Evolutionary conservation across 2,329 filamentous ascomycete genomes (phyloP), one percentile per base, ranked within the genome.

Genomic region (Hypomyces rosellus): DNA sequence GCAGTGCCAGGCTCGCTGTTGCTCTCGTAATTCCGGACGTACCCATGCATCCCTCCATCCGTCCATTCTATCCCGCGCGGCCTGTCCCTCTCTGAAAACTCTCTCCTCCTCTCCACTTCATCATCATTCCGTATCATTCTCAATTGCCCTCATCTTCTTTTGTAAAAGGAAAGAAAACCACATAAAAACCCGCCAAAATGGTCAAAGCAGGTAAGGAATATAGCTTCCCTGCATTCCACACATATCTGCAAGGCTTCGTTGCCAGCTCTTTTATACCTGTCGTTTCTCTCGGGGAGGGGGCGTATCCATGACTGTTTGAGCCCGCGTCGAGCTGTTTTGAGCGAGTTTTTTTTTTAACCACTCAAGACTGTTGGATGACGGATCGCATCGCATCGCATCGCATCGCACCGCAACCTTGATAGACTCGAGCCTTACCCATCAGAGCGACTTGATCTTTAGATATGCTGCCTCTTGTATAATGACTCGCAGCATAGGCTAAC

Each of bases 171-270:
- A 54, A 20, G 5, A 20, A 46, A 45, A 52, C 34, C 34, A 41
- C 25, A 66, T 63, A 64, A 59, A 66, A 73, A 76, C 62, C 75
- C 76, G 75, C 76, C 86, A 96, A 84, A 84, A 96, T 96, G 91
- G 91, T 96, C 80, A 96, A 96, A 83, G 91, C 92, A 77, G 89
- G 89, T 95, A 49, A 39, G 54, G 11, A 38, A 11, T 34, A 37
- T 16, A 12, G 12, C 9, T 37, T 20, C 13, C 18, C n/a, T 18
- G 18, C 22, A 15, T 8, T 15, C 34, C 16, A 12, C n/a, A 16
- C 34, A 15, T 33, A 11, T 14, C 20, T 36, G n/a, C 25, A 45
- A 34, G 33, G 45, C 38, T 38, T 43, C 49, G 45, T 50, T 49
- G 46, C 45, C 59, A 58, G 55, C 59, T 61, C 59, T 59, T 56